A percentile compares a stretch with the other conserved stretches of the same genome.
These are phyloP conservation scores for Exophiala sp. DNA, from an alignment of 2,329 filamentous ascomycete species.

Conservation along the genomic window DNA sequence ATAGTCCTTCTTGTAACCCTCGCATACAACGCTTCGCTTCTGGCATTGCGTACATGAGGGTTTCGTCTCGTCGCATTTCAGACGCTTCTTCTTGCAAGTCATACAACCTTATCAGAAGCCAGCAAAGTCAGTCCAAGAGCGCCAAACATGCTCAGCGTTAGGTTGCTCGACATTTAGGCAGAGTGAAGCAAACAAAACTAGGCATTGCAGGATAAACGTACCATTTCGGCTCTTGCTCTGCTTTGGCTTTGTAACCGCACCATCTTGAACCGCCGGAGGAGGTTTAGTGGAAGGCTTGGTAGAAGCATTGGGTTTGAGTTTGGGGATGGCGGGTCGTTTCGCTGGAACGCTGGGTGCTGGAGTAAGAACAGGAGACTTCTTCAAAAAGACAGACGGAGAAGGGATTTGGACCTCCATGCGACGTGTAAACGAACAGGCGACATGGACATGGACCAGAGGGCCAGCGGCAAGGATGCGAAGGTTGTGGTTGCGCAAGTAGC, in stretches of 20 bases:
- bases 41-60: conserved; percentile 62
- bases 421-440: conserved; percentile 12
- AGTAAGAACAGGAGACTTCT: conserved; percentile 34
- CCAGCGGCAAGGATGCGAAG: background rate
- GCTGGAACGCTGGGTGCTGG: conserved; percentile 28
- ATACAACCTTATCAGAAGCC: conserved; percentile 53
- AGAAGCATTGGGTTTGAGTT: conserved; percentile 30
- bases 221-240: conserved; percentile 71
- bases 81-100: conserved; percentile 65
- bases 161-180: background rate
- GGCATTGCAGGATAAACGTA: conserved; percentile 39
- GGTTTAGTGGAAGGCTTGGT: conserved; percentile 30
- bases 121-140: conserved; percentile 11
- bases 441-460: conserved; percentile 16
- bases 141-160: background rate
- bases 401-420: conserved; percentile 57
- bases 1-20: conserved; percentile 69
- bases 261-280: conserved; percentile 28
- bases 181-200: background rate
- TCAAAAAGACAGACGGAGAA: conserved; percentile 52
- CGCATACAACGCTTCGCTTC: conserved; percentile 59
- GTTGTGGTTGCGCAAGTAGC: background rate
- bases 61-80: conserved; percentile 70
- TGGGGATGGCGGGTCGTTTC: conserved; percentile 23
- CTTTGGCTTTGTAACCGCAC: conserved; percentile 54